These are phyloP conservation scores for Ilex aquifolium DNA, from an alignment of 257 asterid species.

Conservation along the genomic window DNA sequence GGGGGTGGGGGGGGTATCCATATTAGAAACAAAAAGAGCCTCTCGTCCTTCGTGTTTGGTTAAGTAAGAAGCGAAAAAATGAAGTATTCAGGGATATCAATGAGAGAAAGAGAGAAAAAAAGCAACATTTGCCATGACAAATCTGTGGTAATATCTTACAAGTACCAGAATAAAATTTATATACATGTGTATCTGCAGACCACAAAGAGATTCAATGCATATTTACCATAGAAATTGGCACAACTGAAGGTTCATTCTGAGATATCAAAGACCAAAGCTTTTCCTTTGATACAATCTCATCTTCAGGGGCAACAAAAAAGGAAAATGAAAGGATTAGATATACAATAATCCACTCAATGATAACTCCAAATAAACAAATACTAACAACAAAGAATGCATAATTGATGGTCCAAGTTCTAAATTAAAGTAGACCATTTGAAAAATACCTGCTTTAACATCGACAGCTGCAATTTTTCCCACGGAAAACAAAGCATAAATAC, in stretches of 20 bases:
- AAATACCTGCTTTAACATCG: conserved; percentile 92
- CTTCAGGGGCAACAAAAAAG: conserved; percentile 41
- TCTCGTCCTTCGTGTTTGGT: too few relatives aligned
- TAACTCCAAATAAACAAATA: not conserved
- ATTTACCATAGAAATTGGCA: conserved; percentile 78
- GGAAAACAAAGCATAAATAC: conserved; percentile 78
- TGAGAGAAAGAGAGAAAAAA: too few relatives aligned
- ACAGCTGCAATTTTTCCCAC: conserved; percentile 68
- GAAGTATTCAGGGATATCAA: too few relatives aligned
- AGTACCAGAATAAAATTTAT: too few relatives aligned
- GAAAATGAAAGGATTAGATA: conserved; percentile 8
- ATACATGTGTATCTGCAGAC: too few relatives aligned
- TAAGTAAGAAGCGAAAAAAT: too few relatives aligned
- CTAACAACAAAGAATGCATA: not conserved
- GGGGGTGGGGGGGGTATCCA: too few relatives aligned
- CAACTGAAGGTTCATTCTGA: conserved; percentile 85
- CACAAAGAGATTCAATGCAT: conserved; percentile 14
- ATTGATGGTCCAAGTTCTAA: not conserved
- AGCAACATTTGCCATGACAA: too few relatives aligned
- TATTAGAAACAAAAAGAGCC: too few relatives aligned
- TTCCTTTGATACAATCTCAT: conserved; percentile 78
- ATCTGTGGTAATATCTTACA: too few relatives aligned
- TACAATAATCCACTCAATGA: conserved; percentile 1
- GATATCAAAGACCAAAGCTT: conserved; percentile 86
- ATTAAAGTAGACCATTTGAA: not conserved